Conservation (phyloP, 768 basidiomycete species). For the Leccinum longicurvipes region DNA sequence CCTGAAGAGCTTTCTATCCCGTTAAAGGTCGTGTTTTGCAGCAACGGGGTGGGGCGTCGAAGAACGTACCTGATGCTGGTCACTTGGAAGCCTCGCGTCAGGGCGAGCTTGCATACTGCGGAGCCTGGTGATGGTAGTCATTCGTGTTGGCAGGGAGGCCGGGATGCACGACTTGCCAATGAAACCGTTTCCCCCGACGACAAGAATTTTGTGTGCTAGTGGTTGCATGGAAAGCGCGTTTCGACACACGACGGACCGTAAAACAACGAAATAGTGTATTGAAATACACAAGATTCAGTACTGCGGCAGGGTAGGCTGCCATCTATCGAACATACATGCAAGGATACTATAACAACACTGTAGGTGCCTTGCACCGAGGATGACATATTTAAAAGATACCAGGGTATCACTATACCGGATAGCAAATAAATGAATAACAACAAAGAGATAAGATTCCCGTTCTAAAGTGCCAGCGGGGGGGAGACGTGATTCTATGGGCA, state of each 20-base stretch:
- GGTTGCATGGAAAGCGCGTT: conserved; percentile 11
- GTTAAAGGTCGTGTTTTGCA: neutral
- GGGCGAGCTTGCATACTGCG: conserved; percentile 85
- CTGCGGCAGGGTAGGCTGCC: neutral
- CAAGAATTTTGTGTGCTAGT: conserved; percentile 66
- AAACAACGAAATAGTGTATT: neutral
- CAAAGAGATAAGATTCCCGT: neutral
- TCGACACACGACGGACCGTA: neutral
- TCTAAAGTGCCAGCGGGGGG: neutral
- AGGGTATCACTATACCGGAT: conserved; percentile 13
- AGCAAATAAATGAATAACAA: conserved; percentile 9
- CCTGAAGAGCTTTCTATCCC: conserved; percentile 71
- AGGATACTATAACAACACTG: neutral
- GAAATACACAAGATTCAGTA: neutral
- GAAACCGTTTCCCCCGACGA: conserved; percentile 98
- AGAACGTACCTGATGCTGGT: conserved; percentile 75
- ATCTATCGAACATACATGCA: conserved; percentile 3
- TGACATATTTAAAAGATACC: conserved; percentile 1
- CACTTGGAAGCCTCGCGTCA: conserved; percentile 81
- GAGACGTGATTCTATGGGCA: conserved; percentile 10
- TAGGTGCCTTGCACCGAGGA: conserved; percentile 10
- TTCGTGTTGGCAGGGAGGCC: neutral
- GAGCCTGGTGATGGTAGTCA: conserved; percentile 60
- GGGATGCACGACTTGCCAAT: conserved; percentile 55
- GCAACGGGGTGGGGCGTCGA: neutral